A percentile compares a stretch with the other conserved stretches of the same genome.
Conservation (phyloP, 306 rosid species). For the Lablab purpureus region DNA sequence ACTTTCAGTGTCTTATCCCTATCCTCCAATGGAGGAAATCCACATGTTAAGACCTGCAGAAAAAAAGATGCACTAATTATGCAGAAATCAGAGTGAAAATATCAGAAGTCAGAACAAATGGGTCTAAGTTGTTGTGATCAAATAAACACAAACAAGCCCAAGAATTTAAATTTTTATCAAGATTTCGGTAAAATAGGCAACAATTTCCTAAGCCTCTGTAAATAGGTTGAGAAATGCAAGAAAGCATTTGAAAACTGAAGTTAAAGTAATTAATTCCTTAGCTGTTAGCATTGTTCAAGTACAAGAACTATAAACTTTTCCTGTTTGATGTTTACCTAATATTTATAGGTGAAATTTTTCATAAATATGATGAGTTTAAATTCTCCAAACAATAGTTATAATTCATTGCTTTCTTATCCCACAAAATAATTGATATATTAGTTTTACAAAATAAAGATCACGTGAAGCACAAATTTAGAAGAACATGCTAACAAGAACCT, state of each 20-base stretch:
- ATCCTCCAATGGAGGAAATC: slow-evolving; percentile 92
- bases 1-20: slow-evolving; percentile 76
- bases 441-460: slow-evolving; percentile 25
- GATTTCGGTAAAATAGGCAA: neutral
- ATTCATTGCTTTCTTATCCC: neutral
- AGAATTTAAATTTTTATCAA: neutral
- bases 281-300: slow-evolving; percentile 1
- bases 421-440: neutral
- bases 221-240: neutral
- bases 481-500: slow-evolving; percentile 60
- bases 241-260: neutral
- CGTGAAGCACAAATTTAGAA: slow-evolving; percentile 24
- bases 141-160: neutral
- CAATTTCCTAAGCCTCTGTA: neutral
- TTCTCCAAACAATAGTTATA: neutral
- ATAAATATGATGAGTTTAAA: neutral
- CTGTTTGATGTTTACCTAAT: neutral
- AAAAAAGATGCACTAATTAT: slow-evolving; percentile 23
- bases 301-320: neutral
- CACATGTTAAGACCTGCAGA: slow-evolving; percentile 83
- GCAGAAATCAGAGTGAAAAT: slow-evolving; percentile 31
- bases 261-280: neutral
- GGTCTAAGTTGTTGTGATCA: neutral
- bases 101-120: slow-evolving; percentile 1
- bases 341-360: neutral